Conservation (phyloP, 208 protist species). For the Leishmania tarentolae region DNA sequence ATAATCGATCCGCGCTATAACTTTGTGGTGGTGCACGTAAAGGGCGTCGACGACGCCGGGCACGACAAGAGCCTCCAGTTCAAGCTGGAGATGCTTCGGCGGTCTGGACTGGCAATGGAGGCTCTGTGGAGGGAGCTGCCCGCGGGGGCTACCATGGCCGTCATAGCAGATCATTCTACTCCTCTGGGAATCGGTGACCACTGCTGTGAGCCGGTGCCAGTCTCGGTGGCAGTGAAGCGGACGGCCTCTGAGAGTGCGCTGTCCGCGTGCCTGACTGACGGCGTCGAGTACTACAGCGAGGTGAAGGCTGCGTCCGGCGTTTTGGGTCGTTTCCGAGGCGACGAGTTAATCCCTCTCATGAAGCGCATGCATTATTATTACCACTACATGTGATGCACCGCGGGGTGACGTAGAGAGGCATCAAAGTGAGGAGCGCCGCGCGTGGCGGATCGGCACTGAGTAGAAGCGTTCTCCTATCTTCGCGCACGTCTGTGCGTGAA, state of each 20-base stretch:
- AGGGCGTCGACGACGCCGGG: slow-evolving; percentile 72
- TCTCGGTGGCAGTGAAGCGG: slow-evolving; percentile 56
- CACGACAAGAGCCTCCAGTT: slow-evolving; percentile 52
- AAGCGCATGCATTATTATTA: slow-evolving; percentile 60
- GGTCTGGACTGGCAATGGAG: slow-evolving; percentile 52
- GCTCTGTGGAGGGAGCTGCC: slow-evolving; percentile 52
- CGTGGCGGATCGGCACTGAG: not conserved
- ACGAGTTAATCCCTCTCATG: slow-evolving; percentile 48
- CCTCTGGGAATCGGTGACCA: slow-evolving; percentile 63
- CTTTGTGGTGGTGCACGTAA: slow-evolving; percentile 78
- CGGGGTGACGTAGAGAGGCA: not conserved
- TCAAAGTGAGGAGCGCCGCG: not conserved
- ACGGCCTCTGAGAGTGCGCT: not conserved
- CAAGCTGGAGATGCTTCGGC: slow-evolving; percentile 55
- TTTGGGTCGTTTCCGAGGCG: slow-evolving; percentile 60
- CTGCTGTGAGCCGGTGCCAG: slow-evolving; percentile 72
- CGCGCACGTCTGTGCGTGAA: not conserved
- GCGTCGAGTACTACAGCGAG: slow-evolving; percentile 59
- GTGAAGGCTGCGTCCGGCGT: slow-evolving; percentile 35
- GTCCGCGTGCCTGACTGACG: slow-evolving; percentile 25
- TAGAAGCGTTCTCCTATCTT: not conserved
- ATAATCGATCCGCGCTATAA: slow-evolving; percentile 29
- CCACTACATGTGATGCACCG: slow-evolving; percentile 40
- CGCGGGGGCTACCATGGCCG: slow-evolving; percentile 48
- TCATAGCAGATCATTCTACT: slow-evolving; percentile 71